Evolutionary conservation across 306 rosid species (phyloP).

Genomic region (Cucumis sativus): Cucumber_9930_V3 NC_026660.2:378501-379000

Average conservation of each 20-base stretch:
- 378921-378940: conserved; percentile 24
- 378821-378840: not conserved
- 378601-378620: conserved; percentile 37
- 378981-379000: conserved; percentile 48
- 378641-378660: conserved; percentile 58
- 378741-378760: not conserved
- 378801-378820: not conserved
- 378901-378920: not conserved
- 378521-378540: not conserved
- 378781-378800: not conserved
- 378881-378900: not conserved
- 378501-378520: not conserved
- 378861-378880: not conserved
- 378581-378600: conserved; percentile 42
- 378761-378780: not conserved
- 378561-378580: not conserved
- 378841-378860: not conserved
- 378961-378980: conserved; percentile 35
- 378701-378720: conserved; percentile 63
- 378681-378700: conserved; percentile 41
- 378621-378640: conserved; percentile 48
- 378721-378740: conserved; percentile 45
- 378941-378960: conserved; percentile 32
- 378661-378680: conserved; percentile 41
- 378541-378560: not conserved